Base-by-base conservation (phyloP, 257 asterid species). In the Ilex asprella region DNA sequence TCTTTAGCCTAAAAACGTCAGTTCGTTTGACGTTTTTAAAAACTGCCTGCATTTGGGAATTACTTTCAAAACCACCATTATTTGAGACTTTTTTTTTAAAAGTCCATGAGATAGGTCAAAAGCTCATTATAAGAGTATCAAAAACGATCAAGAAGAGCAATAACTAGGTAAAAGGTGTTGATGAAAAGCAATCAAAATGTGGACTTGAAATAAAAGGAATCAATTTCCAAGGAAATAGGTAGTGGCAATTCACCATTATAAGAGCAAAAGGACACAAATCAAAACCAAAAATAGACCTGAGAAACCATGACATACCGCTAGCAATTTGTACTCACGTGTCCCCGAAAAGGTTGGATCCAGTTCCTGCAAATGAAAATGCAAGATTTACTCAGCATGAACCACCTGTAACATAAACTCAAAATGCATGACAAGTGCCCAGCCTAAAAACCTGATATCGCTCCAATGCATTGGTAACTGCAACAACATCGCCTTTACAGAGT, bases 341-440 rank as follows among this genome's bases (percentile, higher is more conserved):
- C 97, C 97, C 32, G 95, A 85, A 77, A 92, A 92, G 62, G 99
- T 86, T 50, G 97, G 99, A 82, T 92, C 99, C 76, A 92, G 66
- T 30, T 92, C 97, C 99, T 92, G 81, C 62, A 79, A 62, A 72
- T 59, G 52, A 31, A 44, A 56, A 67, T 55, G 39, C 65, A 63
- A 63, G 35, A 46, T 46, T 46, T 46, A 46, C 14, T 46, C 54
- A 49, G 13, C 3, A 49, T 49, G 1, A 4, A 3, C 8, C 41
- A 35, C 41, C 7, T 5, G 8, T 7, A 35, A 35, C 7, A 35
- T 5, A 35, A 35, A 7, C 8, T 35, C 41, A 35, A 35, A 35
- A 39, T 30, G 56, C 61, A 32, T 53, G 54, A 63, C 46, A 63
- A 65, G 55, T n/a, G 63, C 52, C 46, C 13, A 53, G 63, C 27